Evolutionary conservation across 2,329 filamentous ascomycete species (phyloP), one percentile per base, ranked within the genome.

Genomic region (Blastomyces parvus): DNA sequence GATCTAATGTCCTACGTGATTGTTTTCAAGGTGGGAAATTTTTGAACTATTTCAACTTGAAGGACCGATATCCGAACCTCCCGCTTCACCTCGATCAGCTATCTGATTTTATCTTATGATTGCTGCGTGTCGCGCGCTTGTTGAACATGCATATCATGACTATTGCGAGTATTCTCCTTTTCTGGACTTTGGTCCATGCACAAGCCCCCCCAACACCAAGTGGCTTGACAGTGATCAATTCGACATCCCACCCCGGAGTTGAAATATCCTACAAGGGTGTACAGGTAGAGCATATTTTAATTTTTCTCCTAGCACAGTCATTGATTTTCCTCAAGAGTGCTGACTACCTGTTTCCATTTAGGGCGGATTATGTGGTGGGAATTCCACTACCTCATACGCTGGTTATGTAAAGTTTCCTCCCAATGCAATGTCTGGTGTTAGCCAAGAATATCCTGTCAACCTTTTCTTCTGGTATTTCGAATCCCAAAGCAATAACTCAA

Each of bases 381-480:
- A 27, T 52, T 22, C 22, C 9, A 52, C 48, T 13, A 27, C 8
- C 13, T 52, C 79, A 44, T 88, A 85, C 72, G 80, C 81, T 0
- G 84, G 84, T 36, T 86, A 86, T 66, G 80, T 86, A 14, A 80
- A 70, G 13, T 77, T 86, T 3, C 82, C 82, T 1, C 78, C 79
- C 2, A 76, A 76, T 40, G 73, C 78, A 2, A 66, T 78, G 60
- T 66, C 70, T 38, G 72, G 81, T 58, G 66, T 77, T 3, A 65
- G 70, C 42, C 74, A 76, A 30, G 71, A 82, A 63, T 85, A 84
- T 67, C 77, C 80, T 1, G 84, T 85, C 67, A 85, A 85, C 69
- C 85, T 83, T 59, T 87, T 86, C 73, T 87, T 87, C 73, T 85
- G 84, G 83, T 87, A 86, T 69, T 83, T 87, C 68, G 84, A 86